Evolutionary conservation across 352 stramenopile species (phyloP).

Genomic region (Phytopythium kandeliae): DNA sequence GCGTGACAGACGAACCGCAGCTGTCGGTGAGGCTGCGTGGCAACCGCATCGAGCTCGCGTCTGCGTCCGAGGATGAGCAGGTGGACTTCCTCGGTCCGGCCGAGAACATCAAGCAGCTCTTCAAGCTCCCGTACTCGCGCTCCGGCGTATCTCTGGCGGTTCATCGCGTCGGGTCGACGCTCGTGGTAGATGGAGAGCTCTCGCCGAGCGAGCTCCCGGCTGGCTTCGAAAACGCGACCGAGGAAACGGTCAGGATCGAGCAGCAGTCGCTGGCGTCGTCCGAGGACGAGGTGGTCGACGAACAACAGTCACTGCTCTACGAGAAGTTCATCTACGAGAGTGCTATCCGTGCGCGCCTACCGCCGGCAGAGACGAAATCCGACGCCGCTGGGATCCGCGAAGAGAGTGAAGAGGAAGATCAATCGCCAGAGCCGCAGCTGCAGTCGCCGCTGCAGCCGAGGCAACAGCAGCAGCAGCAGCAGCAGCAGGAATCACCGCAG

Average conservation of each 20-base stretch:
- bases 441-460: too few species aligned
- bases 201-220: slow-evolving; percentile 57
- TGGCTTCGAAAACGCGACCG: slow-evolving; percentile 55
- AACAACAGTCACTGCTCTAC: slow-evolving; percentile 53
- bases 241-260: slow-evolving; percentile 51
- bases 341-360: slow-evolving; percentile 32
- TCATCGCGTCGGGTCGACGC: slow-evolving; percentile 67
- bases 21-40: slow-evolving; percentile 65
- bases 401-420: too few species aligned
- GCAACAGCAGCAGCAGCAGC: too few species aligned
- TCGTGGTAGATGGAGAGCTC: slow-evolving; percentile 80
- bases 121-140: slow-evolving; percentile 83
- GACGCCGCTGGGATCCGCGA: too few species aligned
- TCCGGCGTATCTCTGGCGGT: slow-evolving; percentile 74
- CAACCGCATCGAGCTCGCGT: slow-evolving; percentile 63
- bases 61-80: slow-evolving; percentile 52
- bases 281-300: slow-evolving; percentile 15
- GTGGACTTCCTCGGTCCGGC: slow-evolving; percentile 79
- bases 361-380: background rate
- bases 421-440: too few species aligned
- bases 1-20: slow-evolving; percentile 49
- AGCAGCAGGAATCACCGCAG: background rate
- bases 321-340: slow-evolving; percentile 88
- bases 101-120: slow-evolving; percentile 84
- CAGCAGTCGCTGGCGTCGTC: slow-evolving; percentile 19